Base-by-base conservation (phyloP, 192 early-diverging fungal species). In the Pilobolus umbonatus region DNA sequence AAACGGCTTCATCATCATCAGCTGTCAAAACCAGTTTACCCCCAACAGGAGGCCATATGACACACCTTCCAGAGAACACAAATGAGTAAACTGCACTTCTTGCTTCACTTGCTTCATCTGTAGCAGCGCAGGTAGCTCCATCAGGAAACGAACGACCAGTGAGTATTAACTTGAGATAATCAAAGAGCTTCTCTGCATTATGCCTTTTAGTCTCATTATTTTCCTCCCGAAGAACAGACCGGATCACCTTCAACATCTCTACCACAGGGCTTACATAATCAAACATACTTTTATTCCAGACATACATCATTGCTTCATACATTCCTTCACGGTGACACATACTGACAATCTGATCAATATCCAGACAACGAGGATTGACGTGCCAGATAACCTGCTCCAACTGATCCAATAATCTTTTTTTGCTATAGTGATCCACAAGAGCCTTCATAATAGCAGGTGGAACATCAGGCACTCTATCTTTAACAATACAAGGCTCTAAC, bases 231-330 rank as follows among this genome's bases (percentile, higher is more conserved):
- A 80, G 62, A 9, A 80, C 72, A 10, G 54, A 36, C 29, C 74
- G 75, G 28, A 83, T 80, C 35, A 83, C 74, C 34, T 72, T 69
- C 5, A 83, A 65, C 35, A 83, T 57, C 44, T 80, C 75, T 5
- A 83, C 77, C 4, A 80, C 75, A 2, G 81, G 81, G 21, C 77
- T 80, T 19, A 83, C 81, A 67, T 77, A 83, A 52, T 83, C 81
- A 10, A 73, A 56, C 61, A 83, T 80, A 28, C 77, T 79, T 24
- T 70, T 68, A 60, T 80, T 83, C 79, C 77, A 83, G 0, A 83
- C 81, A 47, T 80, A 83, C 31, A 80, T 83, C 60, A 79, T 69
- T 1, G 75, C 81, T 15, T 76, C 76, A 60, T 79, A 83, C 7
- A 83, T 55, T 14, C 72, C 63, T 52, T 83, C 75, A 1, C 66